Evolutionary conservation across 2,329 filamentous ascomycete genomes (phyloP), one percentile per base, ranked within the genome.

Genomic region (Aspergillus arachidicola): DNA sequence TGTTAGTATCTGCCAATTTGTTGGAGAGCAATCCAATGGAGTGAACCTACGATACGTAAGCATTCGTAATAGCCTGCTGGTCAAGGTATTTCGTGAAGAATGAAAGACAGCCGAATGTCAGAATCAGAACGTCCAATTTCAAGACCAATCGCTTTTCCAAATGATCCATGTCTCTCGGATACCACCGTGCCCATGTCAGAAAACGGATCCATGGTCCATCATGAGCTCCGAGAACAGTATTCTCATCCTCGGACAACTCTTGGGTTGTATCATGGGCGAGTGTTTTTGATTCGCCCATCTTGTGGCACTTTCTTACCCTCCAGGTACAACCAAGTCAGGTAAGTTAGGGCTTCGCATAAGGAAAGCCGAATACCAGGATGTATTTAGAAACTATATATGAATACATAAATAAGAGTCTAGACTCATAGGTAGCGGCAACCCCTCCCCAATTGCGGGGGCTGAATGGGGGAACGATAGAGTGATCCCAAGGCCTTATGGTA

Each of bases 11-110:
- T 48, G 23, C 19, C 23, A 7, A 19, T 16, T 26, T 26, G 23
- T 6, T 4, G 7, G 45, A 28, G 12, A 14, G 6, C 10, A 16
- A 19, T 48, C 5, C 23, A 16, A 16, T 48, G 10, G 67, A 50
- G n/a, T 70, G 34, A 30, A 62, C 64, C 10, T 57, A 64, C 58
- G 68, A 70, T 12, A 74, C 68, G 53, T 48, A 48, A 26, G 45
- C 45, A 48, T 48, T 48, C 3, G 45, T 48, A 9, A 28, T 48
- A 23, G 45, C 45, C 14, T 28, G 45, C 45, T 48, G 45, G 14
- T 83, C 81, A 7, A 83, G 77, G 70, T 75, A 72, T 63, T 84
- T 84, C 60, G 81, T 75, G 62, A 83, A 84, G 62, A 77, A 83
- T 21, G 75, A 79, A 3, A 84, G 69, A 54, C 82, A 84, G 2